phyloP scores from a whole-genome alignment of 805 yeast genomes.

The Barnettozyma populi region DNA sequence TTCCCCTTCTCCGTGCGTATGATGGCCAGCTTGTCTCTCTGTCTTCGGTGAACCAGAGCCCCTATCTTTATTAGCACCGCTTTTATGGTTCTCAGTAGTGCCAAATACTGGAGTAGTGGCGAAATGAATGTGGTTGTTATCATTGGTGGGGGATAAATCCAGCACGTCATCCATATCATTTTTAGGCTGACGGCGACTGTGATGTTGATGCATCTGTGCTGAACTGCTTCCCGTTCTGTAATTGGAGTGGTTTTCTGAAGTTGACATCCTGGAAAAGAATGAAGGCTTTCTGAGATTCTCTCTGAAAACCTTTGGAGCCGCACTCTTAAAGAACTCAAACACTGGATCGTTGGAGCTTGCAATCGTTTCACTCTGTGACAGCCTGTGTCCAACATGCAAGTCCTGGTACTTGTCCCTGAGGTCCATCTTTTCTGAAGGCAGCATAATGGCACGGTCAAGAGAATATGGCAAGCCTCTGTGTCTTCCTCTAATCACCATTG shows the following conservation, averaged over 20 bases:
- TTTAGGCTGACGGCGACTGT: neutral
- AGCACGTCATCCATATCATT: neutral
- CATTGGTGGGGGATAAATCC: neutral
- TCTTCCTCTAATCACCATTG: slow-evolving; percentile 90
- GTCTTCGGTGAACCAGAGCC: neutral
- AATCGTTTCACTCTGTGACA: slow-evolving; percentile 19
- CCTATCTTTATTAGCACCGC: neutral
- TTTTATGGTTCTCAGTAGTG: neutral
- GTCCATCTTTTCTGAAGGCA: slow-evolving; percentile 65
- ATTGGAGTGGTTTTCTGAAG: neutral
- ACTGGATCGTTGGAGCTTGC: slow-evolving; percentile 24
- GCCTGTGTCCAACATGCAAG: slow-evolving; percentile 17
- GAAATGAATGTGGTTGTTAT: neutral
- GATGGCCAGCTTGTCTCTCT: neutral
- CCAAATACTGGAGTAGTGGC: neutral
- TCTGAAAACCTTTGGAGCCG: slow-evolving; percentile 24
- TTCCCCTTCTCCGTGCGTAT: neutral
- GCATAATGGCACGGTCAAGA: slow-evolving; percentile 87
- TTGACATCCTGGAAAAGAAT: slow-evolving; percentile 11
- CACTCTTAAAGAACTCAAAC: slow-evolving; percentile 24
- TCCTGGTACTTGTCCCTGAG: slow-evolving; percentile 46
- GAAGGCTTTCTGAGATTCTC: slow-evolving; percentile 22
- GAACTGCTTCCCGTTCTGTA: slow-evolving; percentile 2
- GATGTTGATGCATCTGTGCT: neutral
- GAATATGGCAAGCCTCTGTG: slow-evolving; percentile 95